A percentile compares a stretch with the other conserved stretches of the same genome.
These are phyloP conservation scores for Pseudofabraea citricarpa DNA, from an alignment of 2,329 filamentous ascomycete genomes.

Conservation along the genomic window DNA sequence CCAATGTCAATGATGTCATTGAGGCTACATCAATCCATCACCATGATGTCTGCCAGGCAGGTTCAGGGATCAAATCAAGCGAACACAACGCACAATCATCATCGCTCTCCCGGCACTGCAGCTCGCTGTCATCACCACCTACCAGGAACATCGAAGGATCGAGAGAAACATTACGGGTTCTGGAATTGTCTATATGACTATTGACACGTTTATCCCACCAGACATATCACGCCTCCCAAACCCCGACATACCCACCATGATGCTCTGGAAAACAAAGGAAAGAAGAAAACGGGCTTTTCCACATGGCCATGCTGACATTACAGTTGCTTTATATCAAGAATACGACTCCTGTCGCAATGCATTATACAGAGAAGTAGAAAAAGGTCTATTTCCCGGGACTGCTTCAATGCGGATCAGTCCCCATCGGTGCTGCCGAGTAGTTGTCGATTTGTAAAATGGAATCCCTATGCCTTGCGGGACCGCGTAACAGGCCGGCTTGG, in stretches of 20 bases:
- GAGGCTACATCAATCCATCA: neutral
- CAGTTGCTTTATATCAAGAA: constrained; percentile 12
- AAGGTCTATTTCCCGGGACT: constrained; percentile 13
- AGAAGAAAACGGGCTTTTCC: constrained; percentile 4
- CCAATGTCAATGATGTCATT: constrained; percentile 1
- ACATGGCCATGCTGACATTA: constrained; percentile 16
- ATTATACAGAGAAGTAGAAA: constrained; percentile 21
- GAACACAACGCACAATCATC: no score
- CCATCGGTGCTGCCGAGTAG: constrained; percentile 3
- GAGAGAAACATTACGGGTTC: neutral
- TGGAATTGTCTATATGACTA: constrained; percentile 5
- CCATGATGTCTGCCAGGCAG: neutral
- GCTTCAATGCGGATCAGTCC: constrained; percentile 5
- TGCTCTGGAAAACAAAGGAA: constrained; percentile 13
- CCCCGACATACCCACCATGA: constrained; percentile 5
- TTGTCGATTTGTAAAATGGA: constrained; percentile 1
- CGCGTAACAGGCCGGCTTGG: constrained; percentile 24
- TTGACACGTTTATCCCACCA: constrained; percentile 9
- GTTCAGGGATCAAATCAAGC: neutral
- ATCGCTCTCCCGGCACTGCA: neutral
- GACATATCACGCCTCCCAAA: neutral
- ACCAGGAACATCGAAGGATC: neutral
- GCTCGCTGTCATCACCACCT: neutral
- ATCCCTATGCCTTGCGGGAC: constrained; percentile 29
- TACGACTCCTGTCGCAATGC: constrained; percentile 6